Percentiles rank a stretch among this genome's conserved stretches.
Evolutionary conservation across 106 monocot species (phyloP).

Genomic region (Dendrobium catenatum): DNA sequence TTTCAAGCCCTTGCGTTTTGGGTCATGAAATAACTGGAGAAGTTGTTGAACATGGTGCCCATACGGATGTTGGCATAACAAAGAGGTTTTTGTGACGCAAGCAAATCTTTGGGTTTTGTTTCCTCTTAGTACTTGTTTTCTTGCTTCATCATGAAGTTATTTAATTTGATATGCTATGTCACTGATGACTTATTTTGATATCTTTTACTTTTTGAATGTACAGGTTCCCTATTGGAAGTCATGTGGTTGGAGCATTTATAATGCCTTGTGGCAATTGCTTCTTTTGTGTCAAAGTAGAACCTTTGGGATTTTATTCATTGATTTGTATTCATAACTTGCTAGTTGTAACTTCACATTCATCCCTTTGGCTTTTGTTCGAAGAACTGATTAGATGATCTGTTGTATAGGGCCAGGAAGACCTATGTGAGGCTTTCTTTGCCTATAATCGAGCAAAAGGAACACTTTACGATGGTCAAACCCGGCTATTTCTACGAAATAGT

Average conservation of each 20-base stretch:
- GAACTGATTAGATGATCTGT: background rate
- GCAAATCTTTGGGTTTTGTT: background rate
- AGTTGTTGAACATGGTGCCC: conserved; percentile 83
- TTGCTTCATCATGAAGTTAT: background rate
- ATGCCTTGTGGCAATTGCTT: conserved; percentile 98
- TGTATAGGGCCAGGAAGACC: conserved; percentile 88
- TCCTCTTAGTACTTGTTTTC: background rate
- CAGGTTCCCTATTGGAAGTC: conserved; percentile 93
- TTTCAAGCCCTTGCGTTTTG: conserved; percentile 91
- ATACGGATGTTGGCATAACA: conserved; percentile 60
- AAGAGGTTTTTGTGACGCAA: conserved; percentile 40
- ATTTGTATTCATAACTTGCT: background rate
- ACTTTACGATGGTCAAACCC: conserved; percentile 95
- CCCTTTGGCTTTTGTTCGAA: background rate
- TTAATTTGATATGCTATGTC: background rate
- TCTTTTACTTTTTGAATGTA: conserved; percentile 11
- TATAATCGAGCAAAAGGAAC: conserved; percentile 96
- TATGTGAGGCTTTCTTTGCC: conserved; percentile 86
- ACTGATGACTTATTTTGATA: background rate
- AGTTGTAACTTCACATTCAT: background rate
- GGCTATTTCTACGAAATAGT: conserved; percentile 76
- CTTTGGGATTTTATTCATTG: background rate
- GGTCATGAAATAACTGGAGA: conserved; percentile 99
- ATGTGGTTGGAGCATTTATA: conserved; percentile 96
- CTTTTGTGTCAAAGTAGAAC: conserved; percentile 77